Evolutionary conservation across 805 yeast genomes (phyloP), one percentile per base, ranked within the genome.

Genomic region (Ogataea methanolica): DNA sequence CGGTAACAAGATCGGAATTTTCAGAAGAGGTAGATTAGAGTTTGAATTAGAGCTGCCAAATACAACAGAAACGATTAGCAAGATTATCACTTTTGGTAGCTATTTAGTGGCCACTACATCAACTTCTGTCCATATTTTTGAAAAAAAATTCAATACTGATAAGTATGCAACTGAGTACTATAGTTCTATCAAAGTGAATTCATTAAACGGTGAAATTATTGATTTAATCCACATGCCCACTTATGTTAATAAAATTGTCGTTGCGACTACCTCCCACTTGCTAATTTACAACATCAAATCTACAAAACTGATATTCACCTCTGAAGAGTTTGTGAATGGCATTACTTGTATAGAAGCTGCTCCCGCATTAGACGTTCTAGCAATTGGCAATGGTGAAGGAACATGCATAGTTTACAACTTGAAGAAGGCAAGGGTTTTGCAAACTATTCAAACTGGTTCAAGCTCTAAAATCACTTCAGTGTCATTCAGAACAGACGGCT

Each of bases 401-500:
- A 76, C 77, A 4, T 78, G 88, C 14, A 69, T 71, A 40, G 62
- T 91, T 37, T 83, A 74, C 63, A 83, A 95, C 61, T 58, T 94
- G 52, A 82, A 79, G 55, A 82, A 79, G 56, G 94, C 81, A 21
- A 76, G 69, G 49, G 65, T 70, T 4, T 58, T 86, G 39, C 79
- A 79, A 56, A 82, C 80, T 8, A 69, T 78, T 37, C 70, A 70
- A 7, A 67, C 77, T 0, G 74, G 76, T 1, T 62, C 71, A 0
- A 48, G 50, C 11, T 65, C 76, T 8, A 68, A 67, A 46, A 73
- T 80, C 8, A 73, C 76, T 4, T 74, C 95, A 0, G 56, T 92
- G 19, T 85, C 97, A 1, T 92, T 95, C 71, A 77, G 98, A 67
- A 88, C 96, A 2, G 99, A 94, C 64, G 96, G 95, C 0, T 75